A percentile compares a stretch with the other conserved stretches of the same genome.
Evolutionary conservation across 2,329 filamentous ascomycete species (phyloP).

Genomic region (Alternaria consortialis): DNA sequence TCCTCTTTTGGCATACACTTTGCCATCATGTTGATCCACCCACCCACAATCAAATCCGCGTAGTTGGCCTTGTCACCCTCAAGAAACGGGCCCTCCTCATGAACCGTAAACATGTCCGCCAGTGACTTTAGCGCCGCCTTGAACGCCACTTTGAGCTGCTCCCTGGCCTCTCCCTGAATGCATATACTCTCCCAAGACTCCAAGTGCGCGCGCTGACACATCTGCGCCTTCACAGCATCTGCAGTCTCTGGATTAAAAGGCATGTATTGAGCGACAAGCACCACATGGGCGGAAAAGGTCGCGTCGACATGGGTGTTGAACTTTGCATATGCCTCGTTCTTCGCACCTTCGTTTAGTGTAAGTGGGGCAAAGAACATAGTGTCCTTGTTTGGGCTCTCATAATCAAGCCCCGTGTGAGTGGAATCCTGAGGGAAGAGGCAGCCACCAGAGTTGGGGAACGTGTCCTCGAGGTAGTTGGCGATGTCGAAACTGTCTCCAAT

Average conservation of each 20-base stretch:
- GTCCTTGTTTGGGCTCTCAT: slow-evolving; percentile 41
- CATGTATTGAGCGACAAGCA: slow-evolving; percentile 54
- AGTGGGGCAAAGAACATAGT: slow-evolving; percentile 40
- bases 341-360: slow-evolving; percentile 45
- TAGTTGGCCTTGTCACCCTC: slow-evolving; percentile 58
- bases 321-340: slow-evolving; percentile 35
- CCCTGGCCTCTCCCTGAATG: slow-evolving; percentile 51
- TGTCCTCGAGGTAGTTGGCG: slow-evolving; percentile 65
- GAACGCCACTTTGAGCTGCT: slow-evolving; percentile 53
- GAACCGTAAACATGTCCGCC: slow-evolving; percentile 53
- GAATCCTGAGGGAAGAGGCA: slow-evolving; percentile 59
- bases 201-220: slow-evolving; percentile 58
- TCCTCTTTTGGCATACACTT: slow-evolving; percentile 55
- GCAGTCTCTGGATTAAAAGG: slow-evolving; percentile 62
- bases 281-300: slow-evolving; percentile 59
- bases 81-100: slow-evolving; percentile 59
- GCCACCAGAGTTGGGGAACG: slow-evolving; percentile 58
- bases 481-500: slow-evolving; percentile 74
- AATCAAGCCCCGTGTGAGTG: slow-evolving; percentile 28
- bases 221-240: slow-evolving; percentile 57
- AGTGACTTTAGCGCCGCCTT: slow-evolving; percentile 54
- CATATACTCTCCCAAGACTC: slow-evolving; percentile 56
- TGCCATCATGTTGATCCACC: slow-evolving; percentile 62
- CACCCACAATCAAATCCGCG: slow-evolving; percentile 67
- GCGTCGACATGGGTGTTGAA: slow-evolving; percentile 67